Conservation (phyloP, 1,284 basidiomycete species). For the Leucocoprinus gongylophorus region DNA sequence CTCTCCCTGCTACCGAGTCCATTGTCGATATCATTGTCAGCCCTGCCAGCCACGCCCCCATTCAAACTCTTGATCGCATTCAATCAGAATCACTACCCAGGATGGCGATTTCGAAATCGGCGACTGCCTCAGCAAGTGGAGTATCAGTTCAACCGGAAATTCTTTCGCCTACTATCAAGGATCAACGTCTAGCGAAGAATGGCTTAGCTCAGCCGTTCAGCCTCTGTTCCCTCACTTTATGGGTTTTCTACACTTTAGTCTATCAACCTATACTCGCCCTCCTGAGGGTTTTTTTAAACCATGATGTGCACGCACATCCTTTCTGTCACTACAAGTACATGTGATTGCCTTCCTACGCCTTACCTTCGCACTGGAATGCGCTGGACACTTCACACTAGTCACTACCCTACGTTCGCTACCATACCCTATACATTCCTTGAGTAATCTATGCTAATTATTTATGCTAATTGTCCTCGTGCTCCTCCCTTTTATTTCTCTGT, state of each 20-base stretch:
- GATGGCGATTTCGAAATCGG: neutral
- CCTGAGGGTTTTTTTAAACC: conserved; percentile 4
- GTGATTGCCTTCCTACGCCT: neutral
- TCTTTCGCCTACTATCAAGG: conserved; percentile 3
- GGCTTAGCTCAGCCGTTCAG: conserved; percentile 1
- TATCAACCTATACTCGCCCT: conserved; percentile 6
- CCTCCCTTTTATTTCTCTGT: neutral
- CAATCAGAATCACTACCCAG: neutral
- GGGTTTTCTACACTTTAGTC: conserved; percentile 8
- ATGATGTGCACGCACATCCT: conserved; percentile 10
- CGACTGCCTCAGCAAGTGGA: neutral
- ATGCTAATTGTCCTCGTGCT: neutral
- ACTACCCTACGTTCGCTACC: conserved; percentile 4
- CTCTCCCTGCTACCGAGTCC: neutral
- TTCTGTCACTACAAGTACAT: conserved; percentile 11
- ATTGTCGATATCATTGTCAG: neutral
- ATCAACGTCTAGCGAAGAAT: conserved; percentile 5
- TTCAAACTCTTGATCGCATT: conserved; percentile 2
- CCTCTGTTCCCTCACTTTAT: conserved; percentile 7
- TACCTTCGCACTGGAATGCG: conserved; percentile 4
- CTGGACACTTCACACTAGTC: neutral
- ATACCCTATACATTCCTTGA: conserved; percentile 2
- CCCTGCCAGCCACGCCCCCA: neutral
- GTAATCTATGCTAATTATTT: conserved; percentile 9
- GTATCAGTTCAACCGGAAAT: conserved; percentile 1